These are phyloP conservation scores for Sodiomyces alkalinus DNA, from an alignment of 2,329 filamentous ascomycete species.

Conservation along the genomic window DNA sequence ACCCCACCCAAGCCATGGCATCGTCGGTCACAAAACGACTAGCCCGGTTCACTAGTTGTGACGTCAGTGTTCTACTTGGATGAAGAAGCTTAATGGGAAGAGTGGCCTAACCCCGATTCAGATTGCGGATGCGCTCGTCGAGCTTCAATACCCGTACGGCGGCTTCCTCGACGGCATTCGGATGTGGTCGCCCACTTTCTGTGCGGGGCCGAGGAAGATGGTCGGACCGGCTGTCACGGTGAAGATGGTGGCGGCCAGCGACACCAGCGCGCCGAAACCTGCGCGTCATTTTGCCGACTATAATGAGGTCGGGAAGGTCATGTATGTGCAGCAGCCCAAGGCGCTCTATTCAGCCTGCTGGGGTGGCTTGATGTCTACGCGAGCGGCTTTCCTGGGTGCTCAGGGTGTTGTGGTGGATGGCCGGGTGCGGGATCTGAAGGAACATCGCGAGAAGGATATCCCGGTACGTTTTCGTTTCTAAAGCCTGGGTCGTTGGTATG, in stretches of 20 bases:
- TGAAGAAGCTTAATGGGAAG: too few species aligned
- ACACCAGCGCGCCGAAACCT: constrained; percentile 11
- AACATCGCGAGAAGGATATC: constrained; percentile 11
- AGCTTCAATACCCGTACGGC: constrained; percentile 13
- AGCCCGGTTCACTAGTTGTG: too few species aligned
- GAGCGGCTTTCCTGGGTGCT: constrained; percentile 13
- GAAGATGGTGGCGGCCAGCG: constrained; percentile 13
- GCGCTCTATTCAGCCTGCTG: constrained; percentile 13
- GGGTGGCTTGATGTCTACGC: constrained; percentile 15
- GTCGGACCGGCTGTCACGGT: constrained; percentile 15
- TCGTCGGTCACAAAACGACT: too few species aligned
- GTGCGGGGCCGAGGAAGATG: constrained; percentile 12
- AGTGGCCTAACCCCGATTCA: too few species aligned
- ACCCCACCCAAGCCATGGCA: too few species aligned
- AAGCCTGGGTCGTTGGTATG: too few species aligned
- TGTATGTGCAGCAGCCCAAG: constrained; percentile 16
- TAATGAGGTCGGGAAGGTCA: constrained; percentile 11
- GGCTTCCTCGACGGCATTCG: constrained; percentile 12
- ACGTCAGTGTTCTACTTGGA: too few species aligned
- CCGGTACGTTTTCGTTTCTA: constrained; percentile 4
- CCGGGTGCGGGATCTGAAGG: constrained; percentile 13
- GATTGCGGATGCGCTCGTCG: constrained; percentile 13
- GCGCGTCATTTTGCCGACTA: constrained; percentile 14
- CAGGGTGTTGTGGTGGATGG: constrained; percentile 14
- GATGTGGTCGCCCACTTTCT: constrained; percentile 12